Percentiles rank a stretch among this genome's conserved stretches.
phyloP scores from a whole-genome alignment of 768 basidiomycete species.

The Pleurotus tuoliensis region DNA sequence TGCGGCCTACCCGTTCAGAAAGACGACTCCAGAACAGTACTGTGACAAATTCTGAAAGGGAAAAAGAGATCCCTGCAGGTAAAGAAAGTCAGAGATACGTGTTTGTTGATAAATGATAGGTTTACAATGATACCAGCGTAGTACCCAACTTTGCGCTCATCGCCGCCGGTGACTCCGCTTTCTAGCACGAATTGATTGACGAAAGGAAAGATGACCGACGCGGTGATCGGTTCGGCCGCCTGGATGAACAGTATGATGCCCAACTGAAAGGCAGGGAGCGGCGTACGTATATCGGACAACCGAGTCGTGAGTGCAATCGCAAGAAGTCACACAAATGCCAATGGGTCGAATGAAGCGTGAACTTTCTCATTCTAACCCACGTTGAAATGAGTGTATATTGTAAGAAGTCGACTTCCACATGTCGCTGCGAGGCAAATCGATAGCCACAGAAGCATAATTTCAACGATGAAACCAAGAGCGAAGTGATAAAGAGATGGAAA shows the following conservation, averaged over 20 bases:
- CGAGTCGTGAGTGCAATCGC: no score
- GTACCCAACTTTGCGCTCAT: conserved; percentile 35
- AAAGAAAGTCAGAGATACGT: neutral
- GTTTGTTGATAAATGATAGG: neutral
- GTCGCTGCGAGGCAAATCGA: no score
- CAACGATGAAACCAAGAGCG: no score
- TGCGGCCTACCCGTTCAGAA: conserved; percentile 39
- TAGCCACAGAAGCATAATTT: no score
- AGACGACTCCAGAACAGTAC: conserved; percentile 43
- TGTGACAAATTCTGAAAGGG: conserved; percentile 36
- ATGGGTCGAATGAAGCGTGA: no score
- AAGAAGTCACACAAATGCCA: no score
- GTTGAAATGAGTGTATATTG: no score
- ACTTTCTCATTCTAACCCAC: no score
- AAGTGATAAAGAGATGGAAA: no score
- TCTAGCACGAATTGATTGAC: conserved; percentile 32
- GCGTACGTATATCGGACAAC: conserved; percentile 12
- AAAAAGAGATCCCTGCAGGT: conserved; percentile 40
- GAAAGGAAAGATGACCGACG: conserved; percentile 37
- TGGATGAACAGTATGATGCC: conserved; percentile 27
- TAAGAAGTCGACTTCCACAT: no score
- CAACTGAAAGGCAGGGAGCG: conserved; percentile 28
- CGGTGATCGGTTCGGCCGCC: conserved; percentile 30
- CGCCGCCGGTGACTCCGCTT: conserved; percentile 32
- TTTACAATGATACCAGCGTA: conserved; percentile 36